These are phyloP conservation scores for Pelargonium citronellum DNA, from an alignment of 441 rosid genomes.

Conservation along the genomic window DNA sequence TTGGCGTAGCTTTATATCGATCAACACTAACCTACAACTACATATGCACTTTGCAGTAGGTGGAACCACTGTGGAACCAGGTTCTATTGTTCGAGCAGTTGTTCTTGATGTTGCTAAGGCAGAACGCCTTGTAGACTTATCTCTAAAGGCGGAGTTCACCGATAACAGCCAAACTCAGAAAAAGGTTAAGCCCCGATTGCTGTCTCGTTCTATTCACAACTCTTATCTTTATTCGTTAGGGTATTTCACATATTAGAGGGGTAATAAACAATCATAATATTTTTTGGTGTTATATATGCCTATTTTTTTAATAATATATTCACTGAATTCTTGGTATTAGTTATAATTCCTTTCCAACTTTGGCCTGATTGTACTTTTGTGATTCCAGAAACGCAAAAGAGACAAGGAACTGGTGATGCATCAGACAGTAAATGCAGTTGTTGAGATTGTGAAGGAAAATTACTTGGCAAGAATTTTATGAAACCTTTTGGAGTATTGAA, in stretches of 20 bases:
- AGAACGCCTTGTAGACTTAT: slow-evolving; percentile 80
- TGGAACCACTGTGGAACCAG: slow-evolving; percentile 46
- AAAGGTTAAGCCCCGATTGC: slow-evolving; percentile 44
- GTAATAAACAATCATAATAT: background rate
- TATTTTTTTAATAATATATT: background rate
- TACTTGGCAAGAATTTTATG: slow-evolving; percentile 62
- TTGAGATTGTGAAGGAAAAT: slow-evolving; percentile 93
- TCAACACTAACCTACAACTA: slow-evolving; percentile 17
- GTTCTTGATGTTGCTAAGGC: slow-evolving; percentile 82
- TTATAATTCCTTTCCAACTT: slow-evolving; percentile 1
- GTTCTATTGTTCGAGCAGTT: slow-evolving; percentile 59
- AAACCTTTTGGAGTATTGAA: slow-evolving; percentile 15
- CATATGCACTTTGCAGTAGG: slow-evolving; percentile 46
- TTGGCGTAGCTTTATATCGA: slow-evolving; percentile 8
- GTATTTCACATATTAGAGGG: background rate
- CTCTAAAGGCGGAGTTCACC: slow-evolving; percentile 68
- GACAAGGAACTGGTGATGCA: slow-evolving; percentile 66
- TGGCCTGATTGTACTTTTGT: slow-evolving; percentile 10
- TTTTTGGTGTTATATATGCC: background rate
- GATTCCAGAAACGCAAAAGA: slow-evolving; percentile 67
- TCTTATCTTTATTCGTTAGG: background rate
- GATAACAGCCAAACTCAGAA: slow-evolving; percentile 36
- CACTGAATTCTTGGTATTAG: background rate
- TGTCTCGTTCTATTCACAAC: background rate
- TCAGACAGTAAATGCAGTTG: slow-evolving; percentile 67